These are phyloP conservation scores for Goffeauzyma gilvescens DNA, from an alignment of 768 basidiomycete species.

Conservation along the genomic window DNA sequence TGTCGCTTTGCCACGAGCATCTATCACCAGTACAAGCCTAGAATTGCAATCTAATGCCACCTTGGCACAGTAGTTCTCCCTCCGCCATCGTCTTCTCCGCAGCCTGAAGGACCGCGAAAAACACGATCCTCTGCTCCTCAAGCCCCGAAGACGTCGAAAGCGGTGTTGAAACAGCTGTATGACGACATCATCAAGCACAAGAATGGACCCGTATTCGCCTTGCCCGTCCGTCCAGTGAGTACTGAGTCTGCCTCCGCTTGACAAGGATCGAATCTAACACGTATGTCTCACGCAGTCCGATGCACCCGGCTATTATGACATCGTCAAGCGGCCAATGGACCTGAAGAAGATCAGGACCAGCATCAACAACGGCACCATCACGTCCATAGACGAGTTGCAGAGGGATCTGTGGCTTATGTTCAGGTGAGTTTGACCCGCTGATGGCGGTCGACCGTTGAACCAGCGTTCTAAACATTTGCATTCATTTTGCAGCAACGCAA, in stretches of 20 bases:
- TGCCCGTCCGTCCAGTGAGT: constrained; percentile 53
- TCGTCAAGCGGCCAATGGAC: constrained; percentile 88
- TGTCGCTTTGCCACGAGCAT: too few relatives aligned
- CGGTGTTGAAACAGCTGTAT: constrained; percentile 57
- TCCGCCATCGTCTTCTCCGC: too few relatives aligned
- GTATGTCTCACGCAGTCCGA: constrained; percentile 37
- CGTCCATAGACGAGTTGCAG: constrained; percentile 68
- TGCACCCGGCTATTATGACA: constrained; percentile 77
- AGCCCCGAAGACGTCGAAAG: too few relatives aligned
- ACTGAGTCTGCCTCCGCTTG: constrained; percentile 5
- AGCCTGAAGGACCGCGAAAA: neutral
- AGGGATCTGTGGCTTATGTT: constrained; percentile 84
- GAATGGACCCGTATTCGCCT: constrained; percentile 74
- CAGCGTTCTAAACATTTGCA: neutral
- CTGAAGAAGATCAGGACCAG: constrained; percentile 76
- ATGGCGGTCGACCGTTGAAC: neutral
- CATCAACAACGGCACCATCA: constrained; percentile 64
- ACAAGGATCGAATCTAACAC: neutral
- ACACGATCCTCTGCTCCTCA: constrained; percentile 7
- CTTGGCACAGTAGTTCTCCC: too few relatives aligned
- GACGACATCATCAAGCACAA: constrained; percentile 66
- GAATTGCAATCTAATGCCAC: too few relatives aligned
- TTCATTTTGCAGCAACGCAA: constrained; percentile 43
- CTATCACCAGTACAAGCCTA: too few relatives aligned
- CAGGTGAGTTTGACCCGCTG: constrained; percentile 34